Evolutionary conservation across 1,284 basidiomycete genomes (phyloP).

Genomic region (Ustilago sp.): DNA sequence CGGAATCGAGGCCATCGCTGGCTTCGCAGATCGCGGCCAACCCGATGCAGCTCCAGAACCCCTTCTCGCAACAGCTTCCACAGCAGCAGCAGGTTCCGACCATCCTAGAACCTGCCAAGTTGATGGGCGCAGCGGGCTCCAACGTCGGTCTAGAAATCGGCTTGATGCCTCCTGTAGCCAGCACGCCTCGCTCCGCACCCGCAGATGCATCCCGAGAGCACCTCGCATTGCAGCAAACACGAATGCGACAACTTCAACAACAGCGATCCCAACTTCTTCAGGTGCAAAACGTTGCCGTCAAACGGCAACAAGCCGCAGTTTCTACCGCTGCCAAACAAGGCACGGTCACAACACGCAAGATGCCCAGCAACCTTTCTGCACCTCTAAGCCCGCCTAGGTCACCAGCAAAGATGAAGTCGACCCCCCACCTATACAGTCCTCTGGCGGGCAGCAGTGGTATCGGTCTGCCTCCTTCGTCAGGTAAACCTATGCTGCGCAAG

Average conservation of each 20-base stretch:
- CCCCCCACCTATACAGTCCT: constrained; percentile 42
- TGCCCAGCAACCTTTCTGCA: constrained; percentile 28
- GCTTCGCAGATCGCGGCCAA: constrained; percentile 48
- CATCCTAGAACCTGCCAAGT: constrained; percentile 35
- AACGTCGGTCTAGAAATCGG: neutral
- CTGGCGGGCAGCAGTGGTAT: constrained; percentile 9
- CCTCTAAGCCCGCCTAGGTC: constrained; percentile 44
- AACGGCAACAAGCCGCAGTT: constrained; percentile 10
- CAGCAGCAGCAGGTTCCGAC: constrained; percentile 17
- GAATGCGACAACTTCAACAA: constrained; percentile 44
- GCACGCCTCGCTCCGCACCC: constrained; percentile 38
- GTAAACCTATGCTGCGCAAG: constrained; percentile 36
- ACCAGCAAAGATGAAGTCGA: constrained; percentile 54
- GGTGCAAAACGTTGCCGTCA: constrained; percentile 20
- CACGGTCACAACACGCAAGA: constrained; percentile 25
- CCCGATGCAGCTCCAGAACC: constrained; percentile 51
- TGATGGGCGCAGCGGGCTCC: constrained; percentile 17
- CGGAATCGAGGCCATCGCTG: constrained; percentile 40
- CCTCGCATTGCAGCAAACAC: constrained; percentile 29
- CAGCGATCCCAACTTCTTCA: constrained; percentile 38
- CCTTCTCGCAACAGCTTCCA: constrained; percentile 23
- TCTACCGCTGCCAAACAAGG: constrained; percentile 8
- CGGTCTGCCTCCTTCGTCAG: constrained; percentile 24
- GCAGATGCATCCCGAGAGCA: constrained; percentile 32
- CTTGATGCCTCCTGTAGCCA: constrained; percentile 25